Evolutionary conservation across 345 rosid genomes (phyloP).

Genomic region (Geranium rotundifolium): DNA sequence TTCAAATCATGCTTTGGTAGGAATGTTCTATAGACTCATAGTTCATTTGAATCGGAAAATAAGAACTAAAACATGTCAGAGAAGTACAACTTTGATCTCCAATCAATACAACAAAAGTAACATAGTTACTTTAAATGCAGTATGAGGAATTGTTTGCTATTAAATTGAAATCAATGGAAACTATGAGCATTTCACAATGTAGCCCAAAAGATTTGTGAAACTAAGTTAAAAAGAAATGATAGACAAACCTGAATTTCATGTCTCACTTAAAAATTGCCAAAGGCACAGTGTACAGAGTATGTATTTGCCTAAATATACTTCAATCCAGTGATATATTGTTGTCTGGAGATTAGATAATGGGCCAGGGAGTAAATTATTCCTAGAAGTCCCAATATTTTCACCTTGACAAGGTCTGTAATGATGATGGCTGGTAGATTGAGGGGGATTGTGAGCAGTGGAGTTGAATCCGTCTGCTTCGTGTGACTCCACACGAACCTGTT

Average conservation of each 20-base stretch:
- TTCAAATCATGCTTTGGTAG: no score
- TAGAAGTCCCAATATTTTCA: constrained; percentile 64
- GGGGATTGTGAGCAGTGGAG: constrained; percentile 67
- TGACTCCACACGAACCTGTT: constrained; percentile 86
- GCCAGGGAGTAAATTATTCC: constrained; percentile 72
- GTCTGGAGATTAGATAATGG: constrained; percentile 86
- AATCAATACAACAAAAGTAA: no score
- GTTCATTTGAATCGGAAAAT: no score
- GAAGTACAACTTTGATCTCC: no score
- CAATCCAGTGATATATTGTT: constrained; percentile 80
- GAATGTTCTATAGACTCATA: no score
- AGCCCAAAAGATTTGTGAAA: no score
- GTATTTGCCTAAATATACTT: constrained; percentile 63
- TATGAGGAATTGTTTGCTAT: no score
- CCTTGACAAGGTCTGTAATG: constrained; percentile 76
- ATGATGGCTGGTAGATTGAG: constrained; percentile 81
- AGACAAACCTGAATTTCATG: neutral
- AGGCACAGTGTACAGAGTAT: neutral
- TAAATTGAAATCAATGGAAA: no score
- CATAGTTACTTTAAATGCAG: no score
- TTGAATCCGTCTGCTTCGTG: constrained; percentile 49
- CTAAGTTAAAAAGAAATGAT: no score
- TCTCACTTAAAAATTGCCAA: neutral
- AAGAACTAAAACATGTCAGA: no score
- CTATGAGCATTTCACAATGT: no score